Base-by-base conservation (phyloP, 495 filamentous ascomycete genomes). In the Penicillium macrosclerotiorum region DNA sequence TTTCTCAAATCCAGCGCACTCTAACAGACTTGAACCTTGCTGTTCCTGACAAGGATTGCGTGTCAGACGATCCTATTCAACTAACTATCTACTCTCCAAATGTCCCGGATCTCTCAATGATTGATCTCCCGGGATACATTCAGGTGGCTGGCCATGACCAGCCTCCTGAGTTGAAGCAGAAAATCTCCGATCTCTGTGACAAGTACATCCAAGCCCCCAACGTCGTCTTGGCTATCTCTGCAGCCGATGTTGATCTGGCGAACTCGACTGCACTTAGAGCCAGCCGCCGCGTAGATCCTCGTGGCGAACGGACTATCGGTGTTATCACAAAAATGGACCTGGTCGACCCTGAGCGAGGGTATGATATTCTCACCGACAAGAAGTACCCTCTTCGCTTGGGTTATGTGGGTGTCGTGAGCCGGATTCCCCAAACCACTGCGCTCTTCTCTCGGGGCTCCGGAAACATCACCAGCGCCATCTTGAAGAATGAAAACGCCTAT, bases 301-400 rank as follows among this genome's bases (percentile, higher is more conserved):
- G 94, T 40, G 93, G 93, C 19, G 94, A 99, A 63, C 76, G 93
- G 41, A 99, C 93, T 2, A 97, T 99, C 59, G 93, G 93, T 27
- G 93, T 99, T 17, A 86, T 99, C 18, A 99, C 93, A 18, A 99
- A 99, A 71, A 96, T 99, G 92, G 93, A 99, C 61, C 79, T 99
- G 16, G 90, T 99, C 14, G 90, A 96, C 45, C 79, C 93, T 9
- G 73, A 74, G 14, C 82, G 93, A 45, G 93, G 90, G 12, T 76
- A 79, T 12, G 74, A 76, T 23, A 87, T 99, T 24, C 71, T 99
- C 5, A 76, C 71, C 29, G 93, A 99, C 64, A 83, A 82, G 63
- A 95, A 96, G 59, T 99, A 99, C 52, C 91, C 94, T 37, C 78
- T 99, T 23, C 79, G 92, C 7, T 76, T 99, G 20, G 93, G 93